A percentile compares a stretch with the other conserved stretches of the same genome.
These are phyloP conservation scores for Phytopythium montanum DNA, from an alignment of 352 stramenopile genomes.

Conservation along the genomic window DNA sequence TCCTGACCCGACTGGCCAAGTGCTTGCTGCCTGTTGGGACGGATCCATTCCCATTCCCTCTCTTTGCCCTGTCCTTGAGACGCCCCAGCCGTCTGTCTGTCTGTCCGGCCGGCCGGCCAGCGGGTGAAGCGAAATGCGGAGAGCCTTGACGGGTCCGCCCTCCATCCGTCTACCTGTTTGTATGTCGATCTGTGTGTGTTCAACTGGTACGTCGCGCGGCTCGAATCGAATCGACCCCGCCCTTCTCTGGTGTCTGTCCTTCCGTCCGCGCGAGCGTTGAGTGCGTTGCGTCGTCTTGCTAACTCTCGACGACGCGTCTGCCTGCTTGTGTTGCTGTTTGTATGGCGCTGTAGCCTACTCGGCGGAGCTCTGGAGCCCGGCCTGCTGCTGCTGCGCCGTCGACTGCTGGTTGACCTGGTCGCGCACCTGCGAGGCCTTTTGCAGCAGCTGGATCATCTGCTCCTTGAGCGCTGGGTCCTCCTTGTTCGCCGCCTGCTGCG, in stretches of 20 bases:
- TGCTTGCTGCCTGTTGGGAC: not conserved
- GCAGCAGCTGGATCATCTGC: conserved; percentile 84
- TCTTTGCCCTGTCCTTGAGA: not conserved
- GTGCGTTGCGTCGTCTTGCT: no score
- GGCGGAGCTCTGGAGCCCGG: conserved; percentile 67
- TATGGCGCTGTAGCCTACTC: no score
- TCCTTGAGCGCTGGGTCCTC: conserved; percentile 79
- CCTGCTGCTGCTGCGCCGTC: conserved; percentile 45
- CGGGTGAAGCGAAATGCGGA: not conserved
- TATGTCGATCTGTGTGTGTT: not conserved
- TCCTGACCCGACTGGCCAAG: no score
- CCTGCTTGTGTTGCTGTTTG: not conserved
- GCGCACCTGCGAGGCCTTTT: conserved; percentile 78
- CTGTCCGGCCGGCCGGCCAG: not conserved
- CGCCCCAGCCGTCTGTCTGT: not conserved
- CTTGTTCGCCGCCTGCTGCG: conserved; percentile 22
- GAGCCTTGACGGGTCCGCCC: not conserved
- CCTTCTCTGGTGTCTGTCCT: no score
- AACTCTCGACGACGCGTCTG: not conserved
- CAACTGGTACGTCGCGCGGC: conserved; percentile 1
- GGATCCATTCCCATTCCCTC: no score
- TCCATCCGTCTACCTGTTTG: not conserved
- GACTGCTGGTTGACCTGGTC: conserved; percentile 67
- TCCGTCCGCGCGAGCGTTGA: conserved; percentile 1
- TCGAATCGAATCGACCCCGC: not conserved